phyloP scores from a whole-genome alignment of 305 asterid species.

The Rubia occidens region DNA sequence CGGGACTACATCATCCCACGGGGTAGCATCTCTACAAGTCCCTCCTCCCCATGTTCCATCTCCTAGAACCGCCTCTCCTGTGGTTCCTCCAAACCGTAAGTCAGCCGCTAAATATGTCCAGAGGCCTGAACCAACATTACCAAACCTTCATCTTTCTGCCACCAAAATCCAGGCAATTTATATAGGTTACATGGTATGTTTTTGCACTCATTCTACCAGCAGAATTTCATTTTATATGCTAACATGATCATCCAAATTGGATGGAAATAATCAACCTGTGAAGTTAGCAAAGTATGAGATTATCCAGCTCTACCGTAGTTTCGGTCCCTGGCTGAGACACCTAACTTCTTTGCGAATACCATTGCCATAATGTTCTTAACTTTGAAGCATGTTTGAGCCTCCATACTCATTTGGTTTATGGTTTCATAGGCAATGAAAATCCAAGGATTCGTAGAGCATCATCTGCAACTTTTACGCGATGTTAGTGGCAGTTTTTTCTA shows the following conservation, averaged over 20 bases:
- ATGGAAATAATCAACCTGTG: not conserved
- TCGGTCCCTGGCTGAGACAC: too few relatives aligned
- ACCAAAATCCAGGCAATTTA: constrained; percentile 73
- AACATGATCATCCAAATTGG: not conserved
- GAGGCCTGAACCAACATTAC: constrained; percentile 60
- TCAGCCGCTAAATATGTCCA: constrained; percentile 32
- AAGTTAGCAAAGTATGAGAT: too few relatives aligned
- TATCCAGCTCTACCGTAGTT: too few relatives aligned
- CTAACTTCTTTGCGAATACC: too few relatives aligned
- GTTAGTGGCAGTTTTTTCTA: too few relatives aligned
- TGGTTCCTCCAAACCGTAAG: constrained; percentile 28
- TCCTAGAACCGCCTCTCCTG: constrained; percentile 32
- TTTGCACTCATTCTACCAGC: constrained; percentile 11
- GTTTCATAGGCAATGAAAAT: too few relatives aligned
- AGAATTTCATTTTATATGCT: not conserved
- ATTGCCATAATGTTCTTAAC: too few relatives aligned
- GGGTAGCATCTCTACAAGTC: constrained; percentile 23
- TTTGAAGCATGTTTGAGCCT: too few relatives aligned
- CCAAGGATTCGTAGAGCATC: too few relatives aligned
- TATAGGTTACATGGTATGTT: constrained; percentile 69
- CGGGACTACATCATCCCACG: constrained; percentile 25
- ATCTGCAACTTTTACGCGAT: too few relatives aligned
- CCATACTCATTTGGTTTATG: too few relatives aligned
- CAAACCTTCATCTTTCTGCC: constrained; percentile 50
- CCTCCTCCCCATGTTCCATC: constrained; percentile 32